Evolutionary conservation across 2,329 filamentous ascomycete genomes (phyloP), one percentile per base, ranked within the genome.

Genomic region (Fusarium continuum): DNA sequence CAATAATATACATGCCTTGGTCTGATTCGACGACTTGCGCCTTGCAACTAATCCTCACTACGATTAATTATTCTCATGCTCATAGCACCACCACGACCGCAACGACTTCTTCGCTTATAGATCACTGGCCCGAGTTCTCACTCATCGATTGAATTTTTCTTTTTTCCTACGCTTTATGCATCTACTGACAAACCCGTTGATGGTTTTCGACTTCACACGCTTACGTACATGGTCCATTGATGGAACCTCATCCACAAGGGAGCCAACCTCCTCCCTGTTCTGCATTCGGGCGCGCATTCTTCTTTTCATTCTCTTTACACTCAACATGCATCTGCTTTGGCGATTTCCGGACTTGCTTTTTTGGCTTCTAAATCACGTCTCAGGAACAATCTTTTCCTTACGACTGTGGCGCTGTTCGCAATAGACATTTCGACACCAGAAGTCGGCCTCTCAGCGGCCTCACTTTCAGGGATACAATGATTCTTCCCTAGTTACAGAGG

Each of bases 61-160:
- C 56, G 51, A 56, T 49, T 65, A 70, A 69, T 69, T 52, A 41
- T 47, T 43, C 41, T 57, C 43, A 66, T 71, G 66, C 59, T 70
- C 69, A 68, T 62, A 69, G 55, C 58, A 60, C 61, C 56, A 64
- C 67, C 61, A 68, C 65, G 69, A 71, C 69, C 59, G 69, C 57
- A 68, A 71, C 64, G 69, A 71, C 61, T 55, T 48, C 55, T 69
- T 65, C 64, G 64, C 66, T 68, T 57, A 67, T 73, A 70, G 67
- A 70, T 57, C 61, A 38, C 43, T 58, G 59, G 61, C 66, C 52
- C 66, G 65, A 65, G 60, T 70, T 59, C 49, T 56, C 53, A 58
- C 66, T 61, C 55, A 56, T 50, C 65, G 55, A 64, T 59, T 54
- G 31, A 49, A 60, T 59, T 63, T 50, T 38, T 20, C 48, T 39